Conservation (phyloP, 352 stramenopile species). For the Globisporangium cederbergense region DNA sequence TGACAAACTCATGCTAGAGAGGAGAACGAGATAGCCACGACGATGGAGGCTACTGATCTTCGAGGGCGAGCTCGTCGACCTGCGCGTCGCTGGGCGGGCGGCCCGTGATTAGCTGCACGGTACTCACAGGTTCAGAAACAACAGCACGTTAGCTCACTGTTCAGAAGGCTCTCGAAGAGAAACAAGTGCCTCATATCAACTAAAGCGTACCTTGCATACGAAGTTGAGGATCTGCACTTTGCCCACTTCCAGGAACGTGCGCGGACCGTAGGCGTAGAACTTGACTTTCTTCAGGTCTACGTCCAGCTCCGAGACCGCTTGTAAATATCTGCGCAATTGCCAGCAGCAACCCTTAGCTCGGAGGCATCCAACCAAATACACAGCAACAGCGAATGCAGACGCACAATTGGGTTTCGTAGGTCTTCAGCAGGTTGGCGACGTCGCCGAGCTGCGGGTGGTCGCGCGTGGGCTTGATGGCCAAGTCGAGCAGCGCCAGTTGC, state of each 20-base stretch:
- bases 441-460: conserved; percentile 74
- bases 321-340: conserved; percentile 47
- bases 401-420: conserved; percentile 77
- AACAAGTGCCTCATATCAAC: neutral
- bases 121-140: neutral
- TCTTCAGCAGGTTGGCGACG: conserved; percentile 66
- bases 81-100: conserved; percentile 64
- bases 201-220: conserved; percentile 68
- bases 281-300: conserved; percentile 74
- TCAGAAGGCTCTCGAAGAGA: neutral
- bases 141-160: neutral
- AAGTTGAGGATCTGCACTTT: conserved; percentile 87
- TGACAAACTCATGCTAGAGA: neutral
- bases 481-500: conserved; percentile 61
- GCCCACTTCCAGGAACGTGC: conserved; percentile 72
- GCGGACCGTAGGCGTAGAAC: conserved; percentile 65
- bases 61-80: conserved; percentile 59
- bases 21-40: neutral
- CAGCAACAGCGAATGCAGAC: conserved; percentile 7
- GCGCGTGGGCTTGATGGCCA: conserved; percentile 48
- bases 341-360: neutral
- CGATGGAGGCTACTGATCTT: conserved; percentile 32
- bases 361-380: neutral
- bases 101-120: conserved; percentile 56
- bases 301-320: conserved; percentile 67